Conservation (phyloP, 306 rosid genomes). For the Casuarina glauca region DNA sequence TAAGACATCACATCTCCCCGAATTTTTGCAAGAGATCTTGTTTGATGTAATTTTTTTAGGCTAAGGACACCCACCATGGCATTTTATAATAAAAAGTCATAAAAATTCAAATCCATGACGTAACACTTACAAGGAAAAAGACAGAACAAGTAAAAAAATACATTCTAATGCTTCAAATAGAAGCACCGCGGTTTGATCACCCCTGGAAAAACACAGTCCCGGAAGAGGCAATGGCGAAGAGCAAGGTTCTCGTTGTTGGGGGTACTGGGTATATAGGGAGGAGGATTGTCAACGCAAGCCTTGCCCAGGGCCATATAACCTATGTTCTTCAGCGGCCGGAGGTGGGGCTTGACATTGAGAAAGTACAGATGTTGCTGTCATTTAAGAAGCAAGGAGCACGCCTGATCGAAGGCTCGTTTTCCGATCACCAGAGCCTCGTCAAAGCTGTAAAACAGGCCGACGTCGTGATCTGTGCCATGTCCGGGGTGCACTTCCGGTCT, state of each 20-base stretch:
- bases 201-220: too few relatives aligned
- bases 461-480: slow-evolving; percentile 74
- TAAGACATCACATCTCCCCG: too few relatives aligned
- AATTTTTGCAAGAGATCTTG: too few relatives aligned
- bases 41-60: too few relatives aligned
- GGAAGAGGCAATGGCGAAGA: slow-evolving; percentile 43
- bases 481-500: slow-evolving; percentile 73
- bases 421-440: slow-evolving; percentile 66
- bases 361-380: slow-evolving; percentile 55
- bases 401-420: slow-evolving; percentile 64
- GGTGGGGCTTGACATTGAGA: slow-evolving; percentile 66
- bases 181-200: too few relatives aligned
- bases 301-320: slow-evolving; percentile 68
- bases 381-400: slow-evolving; percentile 74
- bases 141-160: too few relatives aligned
- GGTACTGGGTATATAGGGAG: slow-evolving; percentile 77
- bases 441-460: slow-evolving; percentile 68
- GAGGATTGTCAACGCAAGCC: slow-evolving; percentile 70
- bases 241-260: slow-evolving; percentile 82
- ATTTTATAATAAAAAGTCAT: too few relatives aligned
- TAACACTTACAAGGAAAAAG: too few relatives aligned
- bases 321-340: slow-evolving; percentile 69
- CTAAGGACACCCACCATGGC: too few relatives aligned
- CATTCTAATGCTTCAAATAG: too few relatives aligned
- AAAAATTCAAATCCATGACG: too few relatives aligned